phyloP scores from a whole-genome alignment of 2,329 filamentous ascomycete species.

The Chaetomiaceae sp. region DNA sequence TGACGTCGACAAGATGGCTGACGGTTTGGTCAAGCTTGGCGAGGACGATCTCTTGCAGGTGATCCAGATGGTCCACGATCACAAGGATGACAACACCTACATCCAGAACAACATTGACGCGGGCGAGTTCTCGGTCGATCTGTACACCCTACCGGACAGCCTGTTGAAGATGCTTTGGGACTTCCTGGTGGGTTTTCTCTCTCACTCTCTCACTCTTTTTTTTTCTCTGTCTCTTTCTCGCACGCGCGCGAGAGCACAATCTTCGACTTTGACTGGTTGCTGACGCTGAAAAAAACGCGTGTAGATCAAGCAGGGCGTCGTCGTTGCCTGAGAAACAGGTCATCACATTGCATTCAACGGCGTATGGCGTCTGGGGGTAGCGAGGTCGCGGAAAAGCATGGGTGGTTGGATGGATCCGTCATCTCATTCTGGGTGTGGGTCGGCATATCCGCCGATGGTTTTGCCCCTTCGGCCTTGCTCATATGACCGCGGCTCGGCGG shows the following conservation, averaged over 20 bases:
- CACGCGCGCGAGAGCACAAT: too few relatives aligned
- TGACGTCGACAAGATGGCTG: constrained; percentile 96
- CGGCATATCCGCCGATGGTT: constrained; percentile 9
- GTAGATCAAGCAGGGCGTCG: constrained; percentile 19
- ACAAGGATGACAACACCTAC: constrained; percentile 90
- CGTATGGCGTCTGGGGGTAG: constrained; percentile 16
- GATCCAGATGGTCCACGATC: constrained; percentile 96
- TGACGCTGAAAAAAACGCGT: background rate
- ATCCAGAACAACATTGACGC: constrained; percentile 96
- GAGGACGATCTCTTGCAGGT: constrained; percentile 94
- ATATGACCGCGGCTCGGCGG: too few relatives aligned
- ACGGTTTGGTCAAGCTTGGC: constrained; percentile 79
- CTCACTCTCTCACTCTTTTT: background rate
- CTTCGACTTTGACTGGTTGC: background rate
- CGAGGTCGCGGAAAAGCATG: constrained; percentile 10
- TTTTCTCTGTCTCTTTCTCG: background rate
- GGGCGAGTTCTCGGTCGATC: constrained; percentile 95
- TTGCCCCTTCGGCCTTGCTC: background rate
- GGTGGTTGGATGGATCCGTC: constrained; percentile 9
- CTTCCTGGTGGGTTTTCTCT: constrained; percentile 52
- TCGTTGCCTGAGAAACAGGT: constrained; percentile 8
- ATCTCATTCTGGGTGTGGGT: constrained; percentile 7
- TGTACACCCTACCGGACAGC: constrained; percentile 90
- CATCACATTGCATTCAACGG: constrained; percentile 14
- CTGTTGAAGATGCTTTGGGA: constrained; percentile 96